Percentiles rank a stretch among this genome's conserved stretches.
phyloP scores from a whole-genome alignment of 2,329 filamentous ascomycete species.

The Tolypocladium paradoxum region DNA sequence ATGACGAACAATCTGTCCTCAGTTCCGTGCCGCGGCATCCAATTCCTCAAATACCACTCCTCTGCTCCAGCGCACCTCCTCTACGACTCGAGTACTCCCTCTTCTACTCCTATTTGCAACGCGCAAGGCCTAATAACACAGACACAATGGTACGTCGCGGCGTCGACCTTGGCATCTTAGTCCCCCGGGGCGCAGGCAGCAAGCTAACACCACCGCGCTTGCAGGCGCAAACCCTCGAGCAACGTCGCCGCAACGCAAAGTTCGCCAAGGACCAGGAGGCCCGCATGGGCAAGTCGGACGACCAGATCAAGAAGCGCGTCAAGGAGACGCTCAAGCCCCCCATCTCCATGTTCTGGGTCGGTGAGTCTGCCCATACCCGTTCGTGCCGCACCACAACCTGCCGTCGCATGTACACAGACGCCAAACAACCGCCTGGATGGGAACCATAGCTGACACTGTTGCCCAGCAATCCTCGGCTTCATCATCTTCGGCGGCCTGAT shows the following conservation, averaged over 20 bases:
- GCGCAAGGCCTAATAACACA: neutral
- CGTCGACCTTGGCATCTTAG: neutral
- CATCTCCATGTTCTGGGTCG: slow-evolving; percentile 53
- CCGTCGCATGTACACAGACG: neutral
- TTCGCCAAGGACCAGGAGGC: slow-evolving; percentile 64
- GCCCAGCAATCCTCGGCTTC: slow-evolving; percentile 44
- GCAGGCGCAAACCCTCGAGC: slow-evolving; percentile 74
- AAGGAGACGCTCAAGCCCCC: slow-evolving; percentile 49
- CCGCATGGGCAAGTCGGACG: slow-evolving; percentile 65
- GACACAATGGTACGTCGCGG: slow-evolving; percentile 2
- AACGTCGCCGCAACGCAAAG: slow-evolving; percentile 70
- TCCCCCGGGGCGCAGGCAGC: neutral
- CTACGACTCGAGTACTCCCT: neutral
- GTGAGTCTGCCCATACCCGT: slow-evolving; percentile 30
- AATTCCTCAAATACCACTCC: neutral
- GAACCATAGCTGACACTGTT: neutral
- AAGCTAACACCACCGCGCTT: neutral
- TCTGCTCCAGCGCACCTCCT: neutral
- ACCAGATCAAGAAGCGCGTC: slow-evolving; percentile 48
- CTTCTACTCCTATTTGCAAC: neutral
- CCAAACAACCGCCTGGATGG: neutral
- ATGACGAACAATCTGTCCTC: neutral
- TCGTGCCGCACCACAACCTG: neutral
- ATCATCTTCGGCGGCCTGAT: slow-evolving; percentile 50
- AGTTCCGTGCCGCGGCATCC: neutral